Evolutionary conservation across 2,329 filamentous ascomycete species (phyloP).

Genomic region (Xylogone sp.): DNA sequence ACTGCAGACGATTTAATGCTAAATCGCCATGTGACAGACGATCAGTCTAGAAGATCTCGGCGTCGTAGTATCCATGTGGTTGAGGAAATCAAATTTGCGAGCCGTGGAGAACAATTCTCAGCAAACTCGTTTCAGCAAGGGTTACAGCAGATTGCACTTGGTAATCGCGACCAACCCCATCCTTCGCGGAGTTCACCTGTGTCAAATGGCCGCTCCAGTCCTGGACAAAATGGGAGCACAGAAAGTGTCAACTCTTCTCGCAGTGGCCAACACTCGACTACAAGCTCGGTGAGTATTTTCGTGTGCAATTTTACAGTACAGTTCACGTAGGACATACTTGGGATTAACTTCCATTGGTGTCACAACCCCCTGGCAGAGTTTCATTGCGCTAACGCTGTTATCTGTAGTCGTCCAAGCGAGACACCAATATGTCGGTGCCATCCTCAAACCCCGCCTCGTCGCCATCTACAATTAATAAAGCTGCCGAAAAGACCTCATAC

Average conservation of each 20-base stretch:
- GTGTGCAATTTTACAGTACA: slow-evolving; percentile 5
- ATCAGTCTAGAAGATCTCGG: slow-evolving; percentile 72
- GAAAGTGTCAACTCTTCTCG: slow-evolving; percentile 60
- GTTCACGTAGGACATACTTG: not conserved
- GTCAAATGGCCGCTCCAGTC: slow-evolving; percentile 17
- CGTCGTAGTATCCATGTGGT: slow-evolving; percentile 78
- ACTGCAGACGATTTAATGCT: slow-evolving; percentile 41
- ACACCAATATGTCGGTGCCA: slow-evolving; percentile 38
- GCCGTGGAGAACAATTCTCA: slow-evolving; percentile 6
- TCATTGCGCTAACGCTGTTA: slow-evolving; percentile 19
- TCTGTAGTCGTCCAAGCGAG: slow-evolving; percentile 56
- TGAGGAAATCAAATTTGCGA: slow-evolving; percentile 30
- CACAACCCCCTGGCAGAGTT: slow-evolving; percentile 2
- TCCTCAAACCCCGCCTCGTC: slow-evolving; percentile 39
- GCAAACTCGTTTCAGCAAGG: slow-evolving; percentile 20
- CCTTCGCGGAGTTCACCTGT: slow-evolving; percentile 28
- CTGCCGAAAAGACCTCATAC: slow-evolving; percentile 40
- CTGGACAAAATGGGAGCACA: slow-evolving; percentile 50
- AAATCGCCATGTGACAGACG: slow-evolving; percentile 51
- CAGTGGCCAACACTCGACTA: slow-evolving; percentile 53
- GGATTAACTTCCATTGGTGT: slow-evolving; percentile 3
- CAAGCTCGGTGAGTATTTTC: slow-evolving; percentile 58
- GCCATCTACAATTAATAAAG: slow-evolving; percentile 28
- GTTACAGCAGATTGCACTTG: slow-evolving; percentile 24
- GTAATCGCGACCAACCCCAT: slow-evolving; percentile 26